Evolutionary conservation across 495 filamentous ascomycete species (phyloP).

Genomic region (Penicillium cinerascens): DNA sequence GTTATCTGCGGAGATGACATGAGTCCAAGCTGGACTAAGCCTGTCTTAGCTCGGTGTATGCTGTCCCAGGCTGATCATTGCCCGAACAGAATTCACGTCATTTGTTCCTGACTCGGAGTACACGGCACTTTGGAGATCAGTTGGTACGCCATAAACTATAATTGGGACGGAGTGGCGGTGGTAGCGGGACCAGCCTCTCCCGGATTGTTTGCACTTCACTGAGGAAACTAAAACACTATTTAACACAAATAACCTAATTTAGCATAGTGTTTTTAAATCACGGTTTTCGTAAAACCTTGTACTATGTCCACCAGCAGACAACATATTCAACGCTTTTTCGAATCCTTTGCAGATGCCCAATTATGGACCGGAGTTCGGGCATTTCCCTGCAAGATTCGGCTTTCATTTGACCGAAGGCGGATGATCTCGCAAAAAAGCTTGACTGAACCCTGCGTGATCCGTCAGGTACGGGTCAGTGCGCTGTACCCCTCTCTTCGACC

Average conservation of each 20-base stretch:
- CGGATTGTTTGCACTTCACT: too few species aligned
- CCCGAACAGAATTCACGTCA: neutral
- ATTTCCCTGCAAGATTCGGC: constrained; percentile 3
- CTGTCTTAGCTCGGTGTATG: neutral
- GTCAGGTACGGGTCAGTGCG: constrained; percentile 1
- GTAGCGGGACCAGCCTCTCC: too few species aligned
- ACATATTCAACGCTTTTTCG: too few species aligned
- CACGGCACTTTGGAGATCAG: neutral
- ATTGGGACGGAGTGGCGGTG: neutral
- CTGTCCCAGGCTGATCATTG: constrained; percentile 2
- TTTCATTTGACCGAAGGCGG: constrained; percentile 2
- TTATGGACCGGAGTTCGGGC: neutral
- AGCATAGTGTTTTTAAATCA: too few species aligned
- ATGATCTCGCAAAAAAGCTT: constrained; percentile 16
- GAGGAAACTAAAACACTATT: too few species aligned
- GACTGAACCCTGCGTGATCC: constrained; percentile 1
- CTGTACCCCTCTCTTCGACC: neutral
- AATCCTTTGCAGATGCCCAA: neutral
- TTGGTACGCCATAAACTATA: neutral
- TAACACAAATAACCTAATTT: too few species aligned
- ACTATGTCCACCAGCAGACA: too few species aligned
- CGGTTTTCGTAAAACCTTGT: too few species aligned
- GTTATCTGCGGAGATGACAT: neutral
- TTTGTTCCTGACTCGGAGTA: neutral
- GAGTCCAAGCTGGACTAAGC: neutral